Evolutionary conservation across 129 eudicot genomes (phyloP), one percentile per base, ranked within the genome.

Genomic region (Lonicera japonica): DNA sequence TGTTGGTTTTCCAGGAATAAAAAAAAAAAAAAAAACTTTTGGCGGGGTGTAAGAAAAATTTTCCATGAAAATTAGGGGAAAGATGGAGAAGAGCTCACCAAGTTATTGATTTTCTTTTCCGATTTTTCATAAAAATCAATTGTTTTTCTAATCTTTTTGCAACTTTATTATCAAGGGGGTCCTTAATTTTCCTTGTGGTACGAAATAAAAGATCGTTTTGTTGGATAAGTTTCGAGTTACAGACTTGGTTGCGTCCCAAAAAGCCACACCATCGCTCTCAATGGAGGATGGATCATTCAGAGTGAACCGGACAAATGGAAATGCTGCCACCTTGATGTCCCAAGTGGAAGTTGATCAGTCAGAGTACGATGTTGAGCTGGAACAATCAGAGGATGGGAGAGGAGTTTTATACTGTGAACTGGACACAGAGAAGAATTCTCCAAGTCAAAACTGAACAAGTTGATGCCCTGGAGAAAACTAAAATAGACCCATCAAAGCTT

Each of bases 361-460:
- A n/a, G 64, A 71, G 54, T 21, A 15, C 1, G 21, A 11, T 15
- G 58, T 16, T 7, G 70, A 65, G 24, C 14, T 34, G 22, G 23
- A 70, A 25, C n/a, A 69, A 55, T 54, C 78, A 0, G 70, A 75
- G 55, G 78, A 73, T 24, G 87, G 77, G 25, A 77, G 82, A 70
- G 87, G 87, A 5, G 80, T 81, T 57, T 63, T 81, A 41, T 81
- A 81, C 46, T 81, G 83, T 73, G 87, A 81, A 50, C 64, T 81
- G 11, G 78, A 81, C 61, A 25, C 75, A 53, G 70, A 73, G 19
- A 60, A 77, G 46, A 61, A 64, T 20, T 54, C 56, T 72, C 63
- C 74, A 60, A 47, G 17, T 10, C 59, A 65, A 60, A 66, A 64
- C 34, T 25, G 53, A 65, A 59, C 38, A 57, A 15, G 60, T 21